Base-by-base conservation (phyloP, 129 eudicot genomes). In the Ambrosia trifida region DNA sequence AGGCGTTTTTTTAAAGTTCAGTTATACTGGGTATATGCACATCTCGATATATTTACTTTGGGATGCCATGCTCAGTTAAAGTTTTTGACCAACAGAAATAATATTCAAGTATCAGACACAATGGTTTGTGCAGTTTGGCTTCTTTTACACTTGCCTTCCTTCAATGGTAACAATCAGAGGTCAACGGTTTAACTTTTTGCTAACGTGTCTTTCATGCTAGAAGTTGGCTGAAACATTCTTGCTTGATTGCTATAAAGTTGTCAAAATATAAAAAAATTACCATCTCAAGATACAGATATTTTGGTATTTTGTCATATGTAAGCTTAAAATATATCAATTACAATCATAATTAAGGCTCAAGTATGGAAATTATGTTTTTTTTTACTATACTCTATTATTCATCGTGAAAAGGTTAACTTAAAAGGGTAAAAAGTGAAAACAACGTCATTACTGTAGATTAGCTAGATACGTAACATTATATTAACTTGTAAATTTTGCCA, bases 121-220 rank as follows among this genome's bases (percentile, higher is more conserved):
- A 49, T 56, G 74, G 13, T 70, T 66, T 40, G 70, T 76, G 70
- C 58, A 81, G 45, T 50, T 76, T 66, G 59, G 52, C 18, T 40
- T 75, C 60, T 35, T 62, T 70, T 71, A 14, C 32, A 17, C 64
- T 59, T 18, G 49, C n/a, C n/a, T n/a, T n/a, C n/a, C n/a, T n/a
- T n/a, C n/a, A n/a, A n/a, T n/a, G n/a, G n/a, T n/a, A n/a, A 67
- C 13, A 30, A 4, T 28, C 2, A 28, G 47, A 66, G 14, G 35
- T 40, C n/a, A 71, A 57, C 30, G 28, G 14, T 9, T 58, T 58
- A 18, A 30, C 36, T 62, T 49, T 32, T 7, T 73, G 36, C 5
- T 50, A 51, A 94, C 99, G 96, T 89, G 89, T 94, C 99, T 83
- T 90, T 95, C 84, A 95, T 84, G 85, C 99, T 95, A 44, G 99